phyloP scores from a whole-genome alignment of 805 yeast genomes.

The Wickerhamiella sorbophila region DNA sequence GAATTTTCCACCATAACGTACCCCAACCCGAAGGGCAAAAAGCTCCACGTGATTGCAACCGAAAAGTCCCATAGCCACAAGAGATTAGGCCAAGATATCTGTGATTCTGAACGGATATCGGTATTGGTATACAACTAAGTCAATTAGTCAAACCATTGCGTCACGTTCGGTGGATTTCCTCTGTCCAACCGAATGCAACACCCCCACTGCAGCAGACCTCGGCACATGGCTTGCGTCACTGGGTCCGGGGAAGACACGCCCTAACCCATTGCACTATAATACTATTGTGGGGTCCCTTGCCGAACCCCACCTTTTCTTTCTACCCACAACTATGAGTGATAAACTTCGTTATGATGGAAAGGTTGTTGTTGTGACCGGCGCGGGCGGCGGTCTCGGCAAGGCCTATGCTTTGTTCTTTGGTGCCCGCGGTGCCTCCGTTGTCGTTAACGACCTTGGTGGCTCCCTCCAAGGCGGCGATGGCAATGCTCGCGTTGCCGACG shows the following conservation, averaged over 20 bases:
- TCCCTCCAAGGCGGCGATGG: constrained; percentile 58
- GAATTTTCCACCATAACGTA: too few relatives aligned
- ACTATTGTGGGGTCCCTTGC: not conserved
- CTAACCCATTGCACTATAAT: not conserved
- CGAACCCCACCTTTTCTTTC: not conserved
- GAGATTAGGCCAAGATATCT: too few relatives aligned
- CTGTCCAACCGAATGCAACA: too few relatives aligned
- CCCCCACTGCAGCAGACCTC: too few relatives aligned
- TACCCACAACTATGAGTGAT: constrained; percentile 8
- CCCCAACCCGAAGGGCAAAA: too few relatives aligned
- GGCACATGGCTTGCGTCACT: not conserved
- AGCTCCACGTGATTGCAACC: too few relatives aligned
- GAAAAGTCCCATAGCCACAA: too few relatives aligned
- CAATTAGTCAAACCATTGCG: too few relatives aligned
- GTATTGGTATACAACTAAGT: too few relatives aligned
- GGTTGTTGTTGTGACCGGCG: constrained; percentile 90
- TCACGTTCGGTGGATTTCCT: too few relatives aligned
- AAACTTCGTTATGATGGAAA: constrained; percentile 50
- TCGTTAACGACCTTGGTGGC: constrained; percentile 89
- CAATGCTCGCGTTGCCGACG: constrained; percentile 59
- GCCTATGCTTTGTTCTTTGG: constrained; percentile 81
- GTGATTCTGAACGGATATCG: too few relatives aligned
- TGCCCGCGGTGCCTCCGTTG: constrained; percentile 83
- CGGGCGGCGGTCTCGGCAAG: constrained; percentile 94
- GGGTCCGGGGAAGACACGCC: not conserved